Evolutionary conservation across 1,284 basidiomycete species (phyloP).

Genomic region (Lentinus polychrous): DNA sequence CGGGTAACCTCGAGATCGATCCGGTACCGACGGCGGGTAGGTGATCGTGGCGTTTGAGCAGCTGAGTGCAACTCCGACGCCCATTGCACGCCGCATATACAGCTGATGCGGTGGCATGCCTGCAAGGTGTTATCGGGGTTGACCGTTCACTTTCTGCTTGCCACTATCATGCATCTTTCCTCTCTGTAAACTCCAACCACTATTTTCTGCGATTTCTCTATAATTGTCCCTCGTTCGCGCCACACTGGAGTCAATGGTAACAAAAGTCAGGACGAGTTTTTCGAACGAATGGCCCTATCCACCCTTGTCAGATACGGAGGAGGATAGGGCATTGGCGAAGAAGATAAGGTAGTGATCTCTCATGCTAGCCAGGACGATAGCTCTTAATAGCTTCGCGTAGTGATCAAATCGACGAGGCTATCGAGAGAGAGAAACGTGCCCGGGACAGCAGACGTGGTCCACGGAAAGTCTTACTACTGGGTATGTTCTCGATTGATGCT

Average conservation of each 20-base stretch:
- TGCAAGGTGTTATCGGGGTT: background rate
- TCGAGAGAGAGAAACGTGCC: slow-evolving; percentile 12
- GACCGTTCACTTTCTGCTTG: background rate
- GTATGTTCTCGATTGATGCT: slow-evolving; percentile 4
- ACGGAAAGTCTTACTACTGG: slow-evolving; percentile 14
- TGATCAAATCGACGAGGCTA: slow-evolving; percentile 15
- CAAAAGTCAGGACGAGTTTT: background rate
- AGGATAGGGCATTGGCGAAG: slow-evolving; percentile 8
- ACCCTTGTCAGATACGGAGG: slow-evolving; percentile 8
- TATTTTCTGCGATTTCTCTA: slow-evolving; percentile 1
- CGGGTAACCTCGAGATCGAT: too few species aligned
- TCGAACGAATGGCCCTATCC: slow-evolving; percentile 13
- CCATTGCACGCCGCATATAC: too few species aligned
- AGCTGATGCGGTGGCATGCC: background rate
- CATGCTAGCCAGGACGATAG: background rate
- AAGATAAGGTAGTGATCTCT: slow-evolving; percentile 9
- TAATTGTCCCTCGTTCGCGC: background rate
- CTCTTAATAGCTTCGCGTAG: slow-evolving; percentile 3
- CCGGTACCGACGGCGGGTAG: too few species aligned
- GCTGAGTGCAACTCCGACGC: too few species aligned
- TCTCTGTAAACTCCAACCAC: background rate
- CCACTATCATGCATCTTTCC: too few species aligned
- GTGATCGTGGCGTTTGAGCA: too few species aligned
- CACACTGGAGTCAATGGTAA: slow-evolving; percentile 2
- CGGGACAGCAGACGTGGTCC: slow-evolving; percentile 12